Evolutionary conservation across 306 rosid species (phyloP).

Genomic region (Lagenaria siceraria): DNA sequence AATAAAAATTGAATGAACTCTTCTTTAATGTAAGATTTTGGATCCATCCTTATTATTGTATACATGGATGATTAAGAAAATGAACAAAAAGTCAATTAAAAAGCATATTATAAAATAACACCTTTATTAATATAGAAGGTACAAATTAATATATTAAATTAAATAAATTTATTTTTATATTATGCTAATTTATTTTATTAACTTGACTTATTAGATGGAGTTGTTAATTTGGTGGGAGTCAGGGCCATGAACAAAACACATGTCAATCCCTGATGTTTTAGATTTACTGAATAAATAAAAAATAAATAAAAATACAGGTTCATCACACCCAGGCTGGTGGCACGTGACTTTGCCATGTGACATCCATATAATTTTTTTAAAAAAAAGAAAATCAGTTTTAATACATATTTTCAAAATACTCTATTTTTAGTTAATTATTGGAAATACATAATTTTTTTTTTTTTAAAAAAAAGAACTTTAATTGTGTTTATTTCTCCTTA

Average conservation of each 20-base stretch:
- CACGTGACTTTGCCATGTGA: slow-evolving; percentile 10
- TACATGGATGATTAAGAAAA: background rate
- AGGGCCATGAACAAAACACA: background rate
- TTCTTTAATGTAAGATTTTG: background rate
- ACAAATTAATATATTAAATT: background rate
- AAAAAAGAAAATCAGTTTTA: too few relatives aligned
- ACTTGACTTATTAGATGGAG: background rate
- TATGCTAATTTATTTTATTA: background rate
- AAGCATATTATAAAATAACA: background rate
- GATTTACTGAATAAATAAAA: background rate
- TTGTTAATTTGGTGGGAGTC: slow-evolving; percentile 7
- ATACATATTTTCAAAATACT: too few relatives aligned
- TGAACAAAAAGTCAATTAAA: too few relatives aligned
- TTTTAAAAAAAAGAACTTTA: too few relatives aligned
- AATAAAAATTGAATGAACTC: background rate
- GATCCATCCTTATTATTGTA: background rate
- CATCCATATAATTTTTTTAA: background rate
- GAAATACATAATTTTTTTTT: too few relatives aligned
- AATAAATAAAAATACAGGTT: background rate
- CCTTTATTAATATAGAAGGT: background rate
- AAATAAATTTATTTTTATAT: background rate
- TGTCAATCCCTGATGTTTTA: background rate
- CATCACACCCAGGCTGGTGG: background rate
- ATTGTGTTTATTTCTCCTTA: too few relatives aligned
- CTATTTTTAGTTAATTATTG: too few relatives aligned